A percentile compares a stretch with the other conserved stretches of the same genome.
Evolutionary conservation across 2,329 filamentous ascomycete species (phyloP).

Genomic region (Hymenoscyphus occultus): DNA sequence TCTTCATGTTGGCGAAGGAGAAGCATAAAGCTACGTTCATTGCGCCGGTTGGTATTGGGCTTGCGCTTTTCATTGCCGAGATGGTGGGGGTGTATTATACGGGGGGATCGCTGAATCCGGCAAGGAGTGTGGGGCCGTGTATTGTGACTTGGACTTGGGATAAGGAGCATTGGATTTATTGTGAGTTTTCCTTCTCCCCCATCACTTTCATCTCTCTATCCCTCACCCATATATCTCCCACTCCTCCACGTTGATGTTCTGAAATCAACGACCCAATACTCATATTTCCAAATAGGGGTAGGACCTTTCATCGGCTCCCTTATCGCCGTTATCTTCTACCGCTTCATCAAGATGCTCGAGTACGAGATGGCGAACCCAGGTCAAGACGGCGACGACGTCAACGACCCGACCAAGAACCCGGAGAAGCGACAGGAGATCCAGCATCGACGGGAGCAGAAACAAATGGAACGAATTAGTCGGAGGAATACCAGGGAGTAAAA

Average conservation of each 20-base stretch:
- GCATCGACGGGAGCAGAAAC: not conserved
- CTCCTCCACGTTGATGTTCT: not conserved
- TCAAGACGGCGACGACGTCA: slow-evolving; percentile 38
- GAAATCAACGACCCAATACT: not conserved
- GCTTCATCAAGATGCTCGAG: slow-evolving; percentile 46
- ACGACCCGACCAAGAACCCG: slow-evolving; percentile 7
- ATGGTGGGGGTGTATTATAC: slow-evolving; percentile 41
- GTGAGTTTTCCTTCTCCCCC: slow-evolving; percentile 22
- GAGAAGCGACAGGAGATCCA: slow-evolving; percentile 8
- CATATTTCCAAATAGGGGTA: slow-evolving; percentile 33
- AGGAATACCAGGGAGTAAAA: not conserved
- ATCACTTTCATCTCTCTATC: too few relatives aligned
- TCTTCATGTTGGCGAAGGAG: slow-evolving; percentile 49
- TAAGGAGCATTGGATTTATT: slow-evolving; percentile 48
- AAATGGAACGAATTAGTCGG: slow-evolving; percentile 1
- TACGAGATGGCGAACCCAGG: slow-evolving; percentile 49
- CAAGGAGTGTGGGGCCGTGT: slow-evolving; percentile 47
- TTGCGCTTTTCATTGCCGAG: slow-evolving; percentile 46
- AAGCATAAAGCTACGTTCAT: slow-evolving; percentile 47
- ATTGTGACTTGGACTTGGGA: slow-evolving; percentile 44
- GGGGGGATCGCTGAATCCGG: slow-evolving; percentile 48
- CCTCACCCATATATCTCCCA: not conserved
- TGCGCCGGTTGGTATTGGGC: slow-evolving; percentile 45
- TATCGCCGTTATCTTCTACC: slow-evolving; percentile 48
- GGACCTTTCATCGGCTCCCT: slow-evolving; percentile 48